A percentile compares a stretch with the other conserved stretches of the same genome.
Evolutionary conservation across 2,329 filamentous ascomycete genomes (phyloP).

Genomic region (Hymenoscyphus occultus): DNA sequence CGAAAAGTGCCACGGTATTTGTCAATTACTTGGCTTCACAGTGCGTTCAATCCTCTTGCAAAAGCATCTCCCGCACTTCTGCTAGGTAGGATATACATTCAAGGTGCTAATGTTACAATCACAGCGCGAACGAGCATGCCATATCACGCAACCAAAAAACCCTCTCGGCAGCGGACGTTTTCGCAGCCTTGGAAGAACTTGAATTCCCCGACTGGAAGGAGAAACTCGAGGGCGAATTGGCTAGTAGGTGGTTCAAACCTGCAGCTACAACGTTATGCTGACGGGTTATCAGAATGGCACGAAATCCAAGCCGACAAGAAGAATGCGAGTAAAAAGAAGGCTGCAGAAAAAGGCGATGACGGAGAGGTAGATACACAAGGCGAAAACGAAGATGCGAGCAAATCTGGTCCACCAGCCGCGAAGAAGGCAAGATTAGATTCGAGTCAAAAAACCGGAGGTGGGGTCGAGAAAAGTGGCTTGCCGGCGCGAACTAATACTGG

Average conservation of each 20-base stretch:
- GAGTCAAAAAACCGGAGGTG: constrained; percentile 34
- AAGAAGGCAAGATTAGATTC: constrained; percentile 42
- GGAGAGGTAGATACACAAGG: constrained; percentile 18
- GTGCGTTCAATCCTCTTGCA: constrained; percentile 48
- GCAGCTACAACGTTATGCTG: background rate
- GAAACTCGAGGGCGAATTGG: constrained; percentile 71
- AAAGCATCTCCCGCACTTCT: background rate
- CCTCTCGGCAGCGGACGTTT: constrained; percentile 71
- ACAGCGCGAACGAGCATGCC: constrained; percentile 71
- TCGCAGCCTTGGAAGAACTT: constrained; percentile 71
- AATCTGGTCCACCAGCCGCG: constrained; percentile 33
- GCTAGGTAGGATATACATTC: background rate
- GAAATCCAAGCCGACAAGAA: constrained; percentile 71
- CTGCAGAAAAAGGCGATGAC: constrained; percentile 52
- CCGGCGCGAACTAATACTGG: constrained; percentile 44
- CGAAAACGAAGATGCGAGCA: constrained; percentile 11
- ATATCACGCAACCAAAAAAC: constrained; percentile 69
- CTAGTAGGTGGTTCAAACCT: constrained; percentile 52
- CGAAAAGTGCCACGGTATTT: constrained; percentile 79
- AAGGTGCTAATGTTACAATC: background rate
- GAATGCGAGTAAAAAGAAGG: constrained; percentile 66
- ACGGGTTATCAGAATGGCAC: constrained; percentile 56
- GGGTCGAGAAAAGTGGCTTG: constrained; percentile 43
- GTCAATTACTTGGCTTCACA: constrained; percentile 74
- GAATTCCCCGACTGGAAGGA: constrained; percentile 71